Percentiles rank a stretch among this genome's conserved stretches.
Evolutionary conservation across 169 alveolate genomes (phyloP).

Genomic region (Cryptosporidium ryanae): DNA sequence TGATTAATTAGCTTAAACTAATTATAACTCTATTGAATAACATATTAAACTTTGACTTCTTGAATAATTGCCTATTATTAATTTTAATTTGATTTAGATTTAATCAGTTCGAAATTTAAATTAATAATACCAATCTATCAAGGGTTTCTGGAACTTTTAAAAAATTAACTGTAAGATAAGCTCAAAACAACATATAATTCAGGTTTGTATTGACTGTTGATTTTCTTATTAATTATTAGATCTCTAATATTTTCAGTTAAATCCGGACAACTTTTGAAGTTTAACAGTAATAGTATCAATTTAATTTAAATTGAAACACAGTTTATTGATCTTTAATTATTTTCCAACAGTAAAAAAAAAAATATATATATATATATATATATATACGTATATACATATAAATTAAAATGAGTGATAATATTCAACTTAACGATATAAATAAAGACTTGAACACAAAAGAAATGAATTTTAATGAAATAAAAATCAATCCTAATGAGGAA

Average conservation of each 20-base stretch:
- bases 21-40: neutral
- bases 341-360: slow-evolving; percentile 17
- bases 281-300: neutral
- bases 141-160: too few relatives aligned
- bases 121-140: too few relatives aligned
- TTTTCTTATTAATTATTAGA: slow-evolving; percentile 3
- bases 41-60: neutral
- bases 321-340: neutral
- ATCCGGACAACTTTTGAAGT: neutral
- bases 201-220: neutral
- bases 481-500: slow-evolving; percentile 32
- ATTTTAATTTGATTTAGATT: too few relatives aligned
- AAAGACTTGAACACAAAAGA: slow-evolving; percentile 29
- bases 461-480: slow-evolving; percentile 38
- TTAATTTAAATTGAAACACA: neutral
- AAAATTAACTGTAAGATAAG: too few relatives aligned
- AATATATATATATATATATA: too few relatives aligned
- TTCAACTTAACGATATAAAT: slow-evolving; percentile 4
- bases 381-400: too few relatives aligned
- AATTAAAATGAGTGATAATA: slow-evolving; percentile 32
- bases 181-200: too few relatives aligned
- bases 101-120: too few relatives aligned
- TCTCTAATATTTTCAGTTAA: slow-evolving; percentile 9
- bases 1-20: neutral
- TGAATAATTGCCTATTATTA: neutral